Evolutionary conservation across 495 filamentous ascomycete genomes (phyloP).

Genomic region (Letharia columbiana): DNA sequence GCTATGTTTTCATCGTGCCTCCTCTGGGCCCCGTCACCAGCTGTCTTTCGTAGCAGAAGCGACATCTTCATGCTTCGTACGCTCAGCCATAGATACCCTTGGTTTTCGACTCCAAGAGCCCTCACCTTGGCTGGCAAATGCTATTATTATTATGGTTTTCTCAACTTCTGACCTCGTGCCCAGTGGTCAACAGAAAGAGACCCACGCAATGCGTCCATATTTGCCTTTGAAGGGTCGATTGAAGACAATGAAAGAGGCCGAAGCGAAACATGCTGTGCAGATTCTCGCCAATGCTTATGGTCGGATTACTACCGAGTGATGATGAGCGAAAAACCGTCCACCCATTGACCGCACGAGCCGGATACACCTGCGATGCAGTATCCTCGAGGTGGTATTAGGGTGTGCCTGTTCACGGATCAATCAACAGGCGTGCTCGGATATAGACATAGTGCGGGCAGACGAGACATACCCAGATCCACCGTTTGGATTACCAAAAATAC

Average conservation of each 20-base stretch:
- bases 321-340: constrained; percentile 84
- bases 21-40: neutral
- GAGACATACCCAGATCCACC: constrained; percentile 73
- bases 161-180: neutral
- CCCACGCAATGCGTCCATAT: neutral
- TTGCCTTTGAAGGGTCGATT: neutral
- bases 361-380: constrained; percentile 83
- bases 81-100: neutral
- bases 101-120: neutral
- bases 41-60: constrained; percentile 4
- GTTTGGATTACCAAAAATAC: constrained; percentile 69
- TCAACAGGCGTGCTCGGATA: neutral
- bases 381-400: constrained; percentile 80
- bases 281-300: neutral
- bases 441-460: neutral
- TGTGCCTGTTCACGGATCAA: constrained; percentile 50
- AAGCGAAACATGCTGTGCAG: constrained; percentile 3
- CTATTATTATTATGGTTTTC: neutral
- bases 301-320: constrained; percentile 51
- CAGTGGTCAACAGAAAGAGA: neutral
- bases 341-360: constrained; percentile 71
- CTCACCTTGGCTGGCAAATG: neutral
- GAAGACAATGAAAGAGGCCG: neutral
- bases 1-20: constrained; percentile 1
- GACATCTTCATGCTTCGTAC: constrained; percentile 8